Percentiles rank a stretch among this genome's conserved stretches.
These are phyloP conservation scores for Blastobotrys apis DNA, from an alignment of 1,139 yeast genomes.

Conservation along the genomic window DNA sequence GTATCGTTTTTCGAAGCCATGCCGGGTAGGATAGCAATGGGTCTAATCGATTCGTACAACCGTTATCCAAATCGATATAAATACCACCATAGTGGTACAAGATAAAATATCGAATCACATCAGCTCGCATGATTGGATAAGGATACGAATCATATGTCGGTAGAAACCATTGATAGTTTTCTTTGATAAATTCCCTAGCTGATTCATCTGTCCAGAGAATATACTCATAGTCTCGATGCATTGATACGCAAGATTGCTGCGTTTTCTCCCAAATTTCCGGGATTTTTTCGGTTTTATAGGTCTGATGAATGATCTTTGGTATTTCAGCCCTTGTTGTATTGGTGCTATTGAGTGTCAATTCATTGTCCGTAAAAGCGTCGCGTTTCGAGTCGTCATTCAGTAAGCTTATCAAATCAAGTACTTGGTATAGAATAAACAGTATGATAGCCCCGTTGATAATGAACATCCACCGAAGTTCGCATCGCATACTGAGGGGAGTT, in stretches of 20 bases:
- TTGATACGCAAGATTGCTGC: constrained; percentile 66
- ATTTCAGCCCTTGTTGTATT: constrained; percentile 35
- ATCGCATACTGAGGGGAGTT: constrained; percentile 29
- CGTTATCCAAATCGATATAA: constrained; percentile 87
- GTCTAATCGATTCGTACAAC: constrained; percentile 72
- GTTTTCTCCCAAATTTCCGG: constrained; percentile 81
- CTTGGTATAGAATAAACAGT: constrained; percentile 53
- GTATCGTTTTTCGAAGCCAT: constrained; percentile 79
- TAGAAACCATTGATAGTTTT: constrained; percentile 82
- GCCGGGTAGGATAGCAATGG: constrained; percentile 79
- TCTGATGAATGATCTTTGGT: constrained; percentile 91
- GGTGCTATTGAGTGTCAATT: constrained; percentile 5
- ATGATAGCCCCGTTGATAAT: constrained; percentile 40
- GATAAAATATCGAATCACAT: constrained; percentile 83
- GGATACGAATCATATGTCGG: constrained; percentile 70
- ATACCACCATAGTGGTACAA: constrained; percentile 83
- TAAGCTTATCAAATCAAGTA: constrained; percentile 71
- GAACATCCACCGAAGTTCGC: constrained; percentile 29
- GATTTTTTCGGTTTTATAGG: constrained; percentile 74
- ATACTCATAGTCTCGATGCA: constrained; percentile 74
- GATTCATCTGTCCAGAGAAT: constrained; percentile 83
- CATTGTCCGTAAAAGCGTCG: constrained; percentile 12
- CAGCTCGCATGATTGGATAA: constrained; percentile 85
- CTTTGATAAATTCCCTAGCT: constrained; percentile 72
- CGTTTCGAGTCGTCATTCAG: constrained; percentile 46